Evolutionary conservation across 176 grass and related monocot genomes (phyloP).

Genomic region (Cymbopogon citratus): DNA sequence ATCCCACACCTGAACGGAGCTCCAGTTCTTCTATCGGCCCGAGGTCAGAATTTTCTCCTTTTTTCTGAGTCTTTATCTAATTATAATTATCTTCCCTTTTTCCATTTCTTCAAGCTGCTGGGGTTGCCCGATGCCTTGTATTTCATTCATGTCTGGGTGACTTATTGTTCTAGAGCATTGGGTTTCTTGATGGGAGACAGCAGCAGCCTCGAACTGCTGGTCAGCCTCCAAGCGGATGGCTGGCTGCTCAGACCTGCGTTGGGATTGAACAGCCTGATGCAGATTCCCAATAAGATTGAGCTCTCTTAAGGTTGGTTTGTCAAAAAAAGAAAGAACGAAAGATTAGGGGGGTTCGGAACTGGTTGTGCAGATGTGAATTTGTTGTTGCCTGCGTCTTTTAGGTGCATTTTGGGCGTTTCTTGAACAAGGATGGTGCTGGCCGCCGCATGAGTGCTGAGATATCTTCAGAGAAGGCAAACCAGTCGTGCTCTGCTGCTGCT

Average conservation of each 20-base stretch:
- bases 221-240: background rate
- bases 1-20: background rate
- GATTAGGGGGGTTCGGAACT: background rate
- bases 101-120: background rate
- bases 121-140: background rate
- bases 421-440: conserved; percentile 23
- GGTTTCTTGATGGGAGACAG: conserved; percentile 37
- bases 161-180: background rate
- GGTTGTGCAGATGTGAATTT: background rate
- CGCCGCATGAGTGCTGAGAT: conserved; percentile 1
- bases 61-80: too few species aligned
- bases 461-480: conserved; percentile 8
- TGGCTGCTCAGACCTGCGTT: conserved; percentile 1
- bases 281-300: conserved; percentile 56
- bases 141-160: background rate
- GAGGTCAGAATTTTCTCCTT: background rate
- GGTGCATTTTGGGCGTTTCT: background rate
- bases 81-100: background rate
- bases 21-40: background rate
- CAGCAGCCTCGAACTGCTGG: conserved; percentile 8
- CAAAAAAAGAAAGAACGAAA: conserved; percentile 3
- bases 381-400: conserved; percentile 24
- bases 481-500: background rate
- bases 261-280: conserved; percentile 38
- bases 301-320: conserved; percentile 41